These are phyloP conservation scores for Carpinus fangiana DNA, from an alignment of 306 rosid genomes.

Conservation along the genomic window DNA sequence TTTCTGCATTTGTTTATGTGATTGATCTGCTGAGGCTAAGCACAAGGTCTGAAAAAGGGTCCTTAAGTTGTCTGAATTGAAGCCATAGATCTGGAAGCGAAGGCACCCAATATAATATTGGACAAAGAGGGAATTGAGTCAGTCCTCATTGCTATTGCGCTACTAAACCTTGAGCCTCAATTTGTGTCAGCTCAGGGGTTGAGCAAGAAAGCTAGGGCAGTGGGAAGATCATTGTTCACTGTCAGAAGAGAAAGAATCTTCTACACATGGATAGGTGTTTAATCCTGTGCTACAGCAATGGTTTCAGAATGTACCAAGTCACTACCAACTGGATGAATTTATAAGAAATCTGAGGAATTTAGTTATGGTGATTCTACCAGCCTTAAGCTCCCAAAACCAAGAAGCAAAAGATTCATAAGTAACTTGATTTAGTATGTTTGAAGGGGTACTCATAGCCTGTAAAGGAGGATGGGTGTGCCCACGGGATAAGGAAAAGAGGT, in stretches of 20 bases:
- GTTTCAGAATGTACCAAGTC: too few species aligned
- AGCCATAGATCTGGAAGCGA: background rate
- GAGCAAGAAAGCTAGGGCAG: background rate
- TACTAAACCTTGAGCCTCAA: background rate
- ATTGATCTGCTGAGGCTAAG: constrained; percentile 4
- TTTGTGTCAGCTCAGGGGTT: background rate
- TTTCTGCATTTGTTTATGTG: background rate
- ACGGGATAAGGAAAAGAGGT: background rate
- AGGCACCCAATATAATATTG: background rate
- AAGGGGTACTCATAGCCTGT: background rate
- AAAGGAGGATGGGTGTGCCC: background rate
- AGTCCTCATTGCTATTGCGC: background rate
- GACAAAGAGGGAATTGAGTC: background rate
- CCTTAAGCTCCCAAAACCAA: background rate
- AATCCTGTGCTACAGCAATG: too few species aligned
- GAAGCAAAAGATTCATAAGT: background rate
- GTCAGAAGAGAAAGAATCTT: background rate
- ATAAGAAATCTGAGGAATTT: background rate
- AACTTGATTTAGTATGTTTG: background rate
- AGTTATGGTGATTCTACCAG: background rate
- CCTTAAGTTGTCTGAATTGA: background rate
- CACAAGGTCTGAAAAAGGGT: constrained; percentile 3
- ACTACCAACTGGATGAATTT: too few species aligned
- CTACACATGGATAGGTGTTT: too few species aligned
- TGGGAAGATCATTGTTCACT: background rate